These are phyloP conservation scores for Paspalum vaginatum DNA, from an alignment of 176 grass and related monocot species.

Conservation along the genomic window DNA sequence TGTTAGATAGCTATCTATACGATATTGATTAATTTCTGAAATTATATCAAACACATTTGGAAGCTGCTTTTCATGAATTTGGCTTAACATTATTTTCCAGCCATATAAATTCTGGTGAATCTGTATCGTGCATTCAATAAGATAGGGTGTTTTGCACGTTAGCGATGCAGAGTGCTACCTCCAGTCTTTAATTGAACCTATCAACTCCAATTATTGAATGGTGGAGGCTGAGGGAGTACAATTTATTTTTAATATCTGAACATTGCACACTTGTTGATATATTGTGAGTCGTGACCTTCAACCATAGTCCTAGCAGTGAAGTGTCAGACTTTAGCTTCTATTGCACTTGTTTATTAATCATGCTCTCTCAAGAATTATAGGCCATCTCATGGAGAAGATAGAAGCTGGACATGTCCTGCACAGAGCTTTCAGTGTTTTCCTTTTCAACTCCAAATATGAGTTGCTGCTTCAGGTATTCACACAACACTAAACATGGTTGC, in stretches of 20 bases:
- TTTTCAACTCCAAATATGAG: conserved; percentile 92
- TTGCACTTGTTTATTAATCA: neutral
- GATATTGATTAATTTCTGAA: neutral
- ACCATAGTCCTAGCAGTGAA: neutral
- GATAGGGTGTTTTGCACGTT: neutral
- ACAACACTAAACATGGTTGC: conserved; percentile 7
- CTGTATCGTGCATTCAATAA: neutral
- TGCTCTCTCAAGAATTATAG: conserved; percentile 48
- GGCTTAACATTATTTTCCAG: neutral
- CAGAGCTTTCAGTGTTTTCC: conserved; percentile 88
- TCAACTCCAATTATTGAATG: too few relatives aligned
- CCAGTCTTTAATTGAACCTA: too few relatives aligned
- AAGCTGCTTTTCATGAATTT: neutral
- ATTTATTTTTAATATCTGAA: neutral
- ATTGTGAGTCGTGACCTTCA: neutral
- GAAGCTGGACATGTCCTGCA: conserved; percentile 75
- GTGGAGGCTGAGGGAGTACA: neutral
- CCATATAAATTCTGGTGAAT: neutral
- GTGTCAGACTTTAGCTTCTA: neutral
- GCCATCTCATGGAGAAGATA: conserved; percentile 97
- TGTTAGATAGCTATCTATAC: neutral
- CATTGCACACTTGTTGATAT: neutral
- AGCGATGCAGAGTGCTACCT: neutral
- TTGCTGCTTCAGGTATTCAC: conserved; percentile 74
- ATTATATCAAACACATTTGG: neutral